phyloP scores from a whole-genome alignment of 768 basidiomycete genomes.

The Psilocybe tampanensis region DNA sequence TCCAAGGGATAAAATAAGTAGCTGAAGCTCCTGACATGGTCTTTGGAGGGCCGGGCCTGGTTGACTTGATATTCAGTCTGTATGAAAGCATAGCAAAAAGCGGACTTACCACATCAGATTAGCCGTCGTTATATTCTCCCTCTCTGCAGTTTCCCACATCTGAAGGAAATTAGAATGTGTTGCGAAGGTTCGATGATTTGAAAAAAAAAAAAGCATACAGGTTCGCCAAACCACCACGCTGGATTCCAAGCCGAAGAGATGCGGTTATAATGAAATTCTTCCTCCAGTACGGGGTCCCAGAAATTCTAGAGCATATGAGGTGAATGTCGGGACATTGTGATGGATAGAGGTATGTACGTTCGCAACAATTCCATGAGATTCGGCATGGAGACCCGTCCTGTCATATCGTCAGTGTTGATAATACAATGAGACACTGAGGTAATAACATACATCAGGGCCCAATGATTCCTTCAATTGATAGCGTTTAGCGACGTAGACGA shows the following conservation, averaged over 20 bases:
- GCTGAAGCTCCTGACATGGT: slow-evolving; percentile 66
- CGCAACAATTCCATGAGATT: slow-evolving; percentile 89
- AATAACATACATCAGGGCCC: slow-evolving; percentile 79
- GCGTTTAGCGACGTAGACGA: slow-evolving; percentile 2
- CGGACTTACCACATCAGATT: slow-evolving; percentile 87
- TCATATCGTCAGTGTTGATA: slow-evolving; percentile 3
- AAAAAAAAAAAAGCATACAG: slow-evolving; percentile 47
- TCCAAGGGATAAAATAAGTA: slow-evolving; percentile 82
- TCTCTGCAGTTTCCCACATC: slow-evolving; percentile 91
- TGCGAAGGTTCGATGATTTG: background rate
- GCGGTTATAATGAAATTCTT: slow-evolving; percentile 74
- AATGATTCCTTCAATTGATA: slow-evolving; percentile 69
- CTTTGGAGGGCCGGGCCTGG: slow-evolving; percentile 81
- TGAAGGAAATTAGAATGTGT: slow-evolving; percentile 27
- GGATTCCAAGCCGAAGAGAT: slow-evolving; percentile 63
- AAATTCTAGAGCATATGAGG: slow-evolving; percentile 62
- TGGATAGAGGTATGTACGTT: slow-evolving; percentile 53
- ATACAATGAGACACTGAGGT: background rate
- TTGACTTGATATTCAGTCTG: background rate
- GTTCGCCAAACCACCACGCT: slow-evolving; percentile 89
- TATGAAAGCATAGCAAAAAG: background rate
- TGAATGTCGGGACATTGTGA: background rate
- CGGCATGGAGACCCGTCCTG: slow-evolving; percentile 89
- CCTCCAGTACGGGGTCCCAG: slow-evolving; percentile 69
- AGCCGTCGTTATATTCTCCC: slow-evolving; percentile 73